Evolutionary conservation across 495 filamentous ascomycete species (phyloP), one percentile per base, ranked within the genome.

Genomic region (Usnea hakonensis): DNA sequence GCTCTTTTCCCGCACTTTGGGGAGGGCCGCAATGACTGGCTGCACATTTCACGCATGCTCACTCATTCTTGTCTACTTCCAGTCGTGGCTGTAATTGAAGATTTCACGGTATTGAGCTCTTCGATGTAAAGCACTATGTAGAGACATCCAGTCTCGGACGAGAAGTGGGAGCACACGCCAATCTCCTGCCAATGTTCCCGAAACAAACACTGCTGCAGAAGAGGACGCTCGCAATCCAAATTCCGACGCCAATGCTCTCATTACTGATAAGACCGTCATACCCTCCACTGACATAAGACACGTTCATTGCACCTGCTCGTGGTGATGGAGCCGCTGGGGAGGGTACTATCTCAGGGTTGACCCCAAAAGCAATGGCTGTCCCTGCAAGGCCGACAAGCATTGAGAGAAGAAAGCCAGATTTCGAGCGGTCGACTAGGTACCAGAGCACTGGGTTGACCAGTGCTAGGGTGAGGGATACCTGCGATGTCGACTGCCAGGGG

Each of bases 161-260:
- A n/a, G n/a, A n/a, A n/a, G n/a, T 55, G 21, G 48, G 26, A 10
- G 69, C 67, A 55, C 72, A 77, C 59, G 88, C 87, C 60, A 97
- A 76, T 71, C 90, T 79, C 64, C 94, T 78, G 11, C 94, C 94
- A 68, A 97, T 88, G 73, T 96, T 97, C 30, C 94, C 94, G 81
- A 98, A 97, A 74, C 91, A 97, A 33, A 97, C 86, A 65, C 89
- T 90, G 57, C 86, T 90, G 72, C 94, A 96, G 76, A 97, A 98
- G 66, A 98, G 71, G 37, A 97, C 91, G 71, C 89, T 95, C 33
- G 90, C 79, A 65, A 96, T 84, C 93, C 94, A 98, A 13, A 90
- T 89, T 35, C 82, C 82, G 40, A 87, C 86, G 16, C 89, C 93
- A 28, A 96, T 75, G 60, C 78, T 87, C 72, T 95, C 91, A 64